Base-by-base conservation (phyloP, 2,329 filamentous ascomycete genomes). In the Ilyonectria destructans region DNA sequence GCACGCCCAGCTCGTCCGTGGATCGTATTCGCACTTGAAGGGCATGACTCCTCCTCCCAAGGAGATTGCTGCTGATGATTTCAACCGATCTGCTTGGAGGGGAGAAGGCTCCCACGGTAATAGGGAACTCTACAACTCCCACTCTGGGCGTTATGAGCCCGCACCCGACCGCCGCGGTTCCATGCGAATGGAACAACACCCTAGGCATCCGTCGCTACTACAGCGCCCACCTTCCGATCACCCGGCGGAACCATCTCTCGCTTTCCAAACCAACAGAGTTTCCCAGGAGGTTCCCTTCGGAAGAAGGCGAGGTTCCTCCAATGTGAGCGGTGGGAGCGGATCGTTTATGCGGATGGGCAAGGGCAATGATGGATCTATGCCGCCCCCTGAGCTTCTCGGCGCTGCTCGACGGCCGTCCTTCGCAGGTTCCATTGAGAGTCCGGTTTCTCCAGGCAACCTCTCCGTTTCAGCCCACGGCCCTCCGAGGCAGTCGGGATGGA, bases 41-140 rank as follows among this genome's bases (percentile, higher is more conserved):
- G 83, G 83, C 60, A 83, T 85, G 71, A 83, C 84, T 19, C 85
- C 85, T 58, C 86, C 85, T 19, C 85, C 77, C 0, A 94, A 94
- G 77, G 95, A 98, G 78, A 97, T 98, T 70, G 94, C 95, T 6
- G 93, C 95, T 0, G 96, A 98, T 80, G 96, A 97, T 72, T 98
- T 98, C 77, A 97, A 92, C 79, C 89, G 96, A 69, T 90, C 92
- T 59, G 89, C 91, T 37, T 97, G 93, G 91, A 89, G 93, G 75
- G 94, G 93, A 75, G 94, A 97, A 69, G 88, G 91, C 6, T 85
- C 85, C 1, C 85, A 88, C 63, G 85, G 87, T 12, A 91, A 89
- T 69, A 87, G 93, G 64, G 95, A 98, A 80, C 85, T 98, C 0
- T 98, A 91, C 83, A 98, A 98, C 79, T 97, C 96, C n/a, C 93